Conservation (phyloP, 305 asterid genomes). For the Coffea humblotiana region DNA sequence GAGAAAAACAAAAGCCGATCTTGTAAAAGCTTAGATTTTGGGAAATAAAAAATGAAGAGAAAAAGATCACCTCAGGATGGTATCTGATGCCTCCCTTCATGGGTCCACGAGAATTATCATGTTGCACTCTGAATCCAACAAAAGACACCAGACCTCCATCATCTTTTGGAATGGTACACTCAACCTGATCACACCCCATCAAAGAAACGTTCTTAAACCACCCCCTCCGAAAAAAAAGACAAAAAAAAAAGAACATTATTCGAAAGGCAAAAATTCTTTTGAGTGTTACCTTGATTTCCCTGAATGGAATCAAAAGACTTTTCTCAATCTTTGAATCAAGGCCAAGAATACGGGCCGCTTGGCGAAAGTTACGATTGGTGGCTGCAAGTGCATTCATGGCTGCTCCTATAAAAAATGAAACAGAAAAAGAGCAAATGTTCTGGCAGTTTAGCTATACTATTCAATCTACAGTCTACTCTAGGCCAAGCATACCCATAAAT, state of each 20-base stretch:
- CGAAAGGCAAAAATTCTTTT: background rate
- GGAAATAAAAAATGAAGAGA: background rate
- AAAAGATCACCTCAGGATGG: conserved; percentile 72
- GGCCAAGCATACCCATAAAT: background rate
- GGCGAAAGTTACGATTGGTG: conserved; percentile 82
- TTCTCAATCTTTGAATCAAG: conserved; percentile 80
- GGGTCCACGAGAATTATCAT: conserved; percentile 96
- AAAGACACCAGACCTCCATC: conserved; percentile 85
- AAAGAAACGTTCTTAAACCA: background rate
- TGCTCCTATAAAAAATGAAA: background rate
- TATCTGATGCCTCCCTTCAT: conserved; percentile 99
- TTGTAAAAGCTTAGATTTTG: too few relatives aligned
- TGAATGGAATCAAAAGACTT: conserved; percentile 87
- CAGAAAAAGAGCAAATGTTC: background rate
- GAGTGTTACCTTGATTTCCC: conserved; percentile 77
- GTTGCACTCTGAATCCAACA: conserved; percentile 92
- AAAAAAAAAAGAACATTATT: background rate
- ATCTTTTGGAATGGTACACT: conserved; percentile 89
- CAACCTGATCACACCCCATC: conserved; percentile 62
- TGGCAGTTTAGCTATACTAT: background rate
- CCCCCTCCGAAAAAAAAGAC: background rate
- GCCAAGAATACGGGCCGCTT: conserved; percentile 86
- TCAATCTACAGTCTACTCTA: background rate
- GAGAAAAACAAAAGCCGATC: background rate
- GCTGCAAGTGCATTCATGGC: conserved; percentile 94